Conservation (phyloP, 106 monocot species). For the Phalaenopsis equestris region DNA sequence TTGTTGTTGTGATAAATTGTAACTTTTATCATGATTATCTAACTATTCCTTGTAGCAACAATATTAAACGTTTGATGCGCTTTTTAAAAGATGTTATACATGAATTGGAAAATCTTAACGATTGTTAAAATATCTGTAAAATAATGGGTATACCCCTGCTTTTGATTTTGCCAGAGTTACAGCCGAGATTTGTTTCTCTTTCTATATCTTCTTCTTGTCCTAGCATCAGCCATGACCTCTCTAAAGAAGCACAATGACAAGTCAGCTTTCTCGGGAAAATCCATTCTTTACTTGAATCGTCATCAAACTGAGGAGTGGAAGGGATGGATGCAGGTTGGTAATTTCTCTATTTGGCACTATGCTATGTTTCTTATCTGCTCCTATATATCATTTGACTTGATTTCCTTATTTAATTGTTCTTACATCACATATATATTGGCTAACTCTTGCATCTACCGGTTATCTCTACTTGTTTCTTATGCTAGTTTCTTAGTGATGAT, state of each 20-base stretch:
- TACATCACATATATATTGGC: not conserved
- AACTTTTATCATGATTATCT: not conserved
- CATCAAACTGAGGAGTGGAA: slow-evolving; percentile 99
- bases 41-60: not conserved
- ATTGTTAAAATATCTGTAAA: not conserved
- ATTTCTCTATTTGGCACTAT: not conserved
- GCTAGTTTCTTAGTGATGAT: not conserved
- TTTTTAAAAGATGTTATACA: no score
- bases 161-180: slow-evolving; percentile 50
- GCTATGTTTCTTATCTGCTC: not conserved
- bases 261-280: slow-evolving; percentile 77
- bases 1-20: not conserved
- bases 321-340: slow-evolving; percentile 97
- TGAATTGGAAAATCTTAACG: not conserved
- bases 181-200: slow-evolving; percentile 90
- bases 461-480: not conserved
- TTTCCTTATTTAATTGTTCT: not conserved
- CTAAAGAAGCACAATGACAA: slow-evolving; percentile 83
- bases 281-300: slow-evolving; percentile 81
- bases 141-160: not conserved
- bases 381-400: not conserved
- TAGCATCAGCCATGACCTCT: slow-evolving; percentile 81
- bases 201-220: slow-evolving; percentile 86
- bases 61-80: not conserved
- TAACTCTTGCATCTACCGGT: not conserved